Base-by-base conservation (phyloP, 2,329 filamentous ascomycete genomes). In the Aspergillus sclerotialis region DNA sequence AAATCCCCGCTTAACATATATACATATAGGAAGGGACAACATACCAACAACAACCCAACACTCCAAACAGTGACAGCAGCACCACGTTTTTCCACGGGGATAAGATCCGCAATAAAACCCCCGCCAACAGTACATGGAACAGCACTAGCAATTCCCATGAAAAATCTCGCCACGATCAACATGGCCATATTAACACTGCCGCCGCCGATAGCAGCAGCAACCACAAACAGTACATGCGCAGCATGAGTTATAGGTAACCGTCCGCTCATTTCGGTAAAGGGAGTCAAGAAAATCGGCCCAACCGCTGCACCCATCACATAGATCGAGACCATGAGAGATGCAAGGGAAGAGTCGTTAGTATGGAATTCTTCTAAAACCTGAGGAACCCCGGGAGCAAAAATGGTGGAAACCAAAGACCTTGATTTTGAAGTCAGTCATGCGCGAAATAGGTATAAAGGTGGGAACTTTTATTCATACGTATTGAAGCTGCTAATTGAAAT, bases 191-290 rank as follows among this genome's bases (percentile, higher is more conserved):
- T 62, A 0, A 73, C 71, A 1, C 75, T 67, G 3, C 82, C 58
- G 2, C 76, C 81, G 38, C 78, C 81, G 0, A 75, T 78, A 40
- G 83, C 69, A 26, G 75, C 73, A 61, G 76, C 81, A 1, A 72
- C 49, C 38, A 75, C 70, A 51, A 82, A 83, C 35, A 76, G 67
- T 5, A 68, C 48, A 44, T 78, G 83, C 30, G 75, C 70, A 1
- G 49, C 53, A 15, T 71, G 68, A 36, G 82, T 67, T 29, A 83
- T 59, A 3, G 68, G 57, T 3, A 73, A 55, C 3, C 79, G 67
- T 1, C 80, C 80, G 48, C 78, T 80, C 38, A 82, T 73, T 52
- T 83, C 79, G 2, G 68, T 75, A 24, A 78, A 48, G 0, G 75
- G 75, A 2, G 73, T 72, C 3, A 79, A 49, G 32, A 77, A 62